Conservation (phyloP, 805 yeast genomes). For the Starmerella etchellsii region DNA sequence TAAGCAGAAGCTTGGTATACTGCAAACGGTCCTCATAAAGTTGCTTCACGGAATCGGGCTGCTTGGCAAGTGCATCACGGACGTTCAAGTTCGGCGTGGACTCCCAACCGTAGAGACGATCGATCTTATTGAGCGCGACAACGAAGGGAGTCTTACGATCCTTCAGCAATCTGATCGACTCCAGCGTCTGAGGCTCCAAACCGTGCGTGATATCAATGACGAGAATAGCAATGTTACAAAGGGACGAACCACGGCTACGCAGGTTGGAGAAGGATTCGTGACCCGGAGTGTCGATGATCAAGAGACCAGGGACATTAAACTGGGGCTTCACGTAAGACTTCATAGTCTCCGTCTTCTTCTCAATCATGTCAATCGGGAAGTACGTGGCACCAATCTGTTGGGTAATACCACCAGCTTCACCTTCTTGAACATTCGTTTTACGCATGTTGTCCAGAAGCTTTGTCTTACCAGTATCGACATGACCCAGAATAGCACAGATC, state of each 20-base stretch:
- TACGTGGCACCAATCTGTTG: conserved; percentile 99
- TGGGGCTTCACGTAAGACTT: conserved; percentile 61
- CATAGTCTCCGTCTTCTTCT: conserved; percentile 86
- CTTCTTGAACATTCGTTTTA: conserved; percentile 98
- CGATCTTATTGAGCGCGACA: conserved; percentile 94
- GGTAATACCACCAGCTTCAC: conserved; percentile 99
- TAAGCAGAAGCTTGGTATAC: conserved; percentile 74
- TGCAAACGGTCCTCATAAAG: conserved; percentile 84
- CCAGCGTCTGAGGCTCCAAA: conserved; percentile 92
- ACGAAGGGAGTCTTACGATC: conserved; percentile 97
- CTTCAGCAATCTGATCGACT: conserved; percentile 79
- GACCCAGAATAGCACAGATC: conserved; percentile 97
- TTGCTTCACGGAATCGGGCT: conserved; percentile 70
- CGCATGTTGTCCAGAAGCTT: conserved; percentile 92
- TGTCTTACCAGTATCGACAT: conserved; percentile 99
- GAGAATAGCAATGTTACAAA: conserved; percentile 97
- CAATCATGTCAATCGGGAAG: conserved; percentile 92
- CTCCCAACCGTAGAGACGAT: conserved; percentile 94
- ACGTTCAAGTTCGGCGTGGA: conserved; percentile 80
- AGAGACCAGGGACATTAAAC: conserved; percentile 92
- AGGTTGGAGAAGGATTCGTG: conserved; percentile 98
- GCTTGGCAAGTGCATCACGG: conserved; percentile 83
- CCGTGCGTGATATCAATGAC: conserved; percentile 99
- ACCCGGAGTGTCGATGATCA: conserved; percentile 97
- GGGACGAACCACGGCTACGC: conserved; percentile 96